A percentile compares a stretch with the other conserved stretches of the same genome.
Evolutionary conservation across 1,284 basidiomycete species (phyloP).

Genomic region (Farysia itapuensis): DNA sequence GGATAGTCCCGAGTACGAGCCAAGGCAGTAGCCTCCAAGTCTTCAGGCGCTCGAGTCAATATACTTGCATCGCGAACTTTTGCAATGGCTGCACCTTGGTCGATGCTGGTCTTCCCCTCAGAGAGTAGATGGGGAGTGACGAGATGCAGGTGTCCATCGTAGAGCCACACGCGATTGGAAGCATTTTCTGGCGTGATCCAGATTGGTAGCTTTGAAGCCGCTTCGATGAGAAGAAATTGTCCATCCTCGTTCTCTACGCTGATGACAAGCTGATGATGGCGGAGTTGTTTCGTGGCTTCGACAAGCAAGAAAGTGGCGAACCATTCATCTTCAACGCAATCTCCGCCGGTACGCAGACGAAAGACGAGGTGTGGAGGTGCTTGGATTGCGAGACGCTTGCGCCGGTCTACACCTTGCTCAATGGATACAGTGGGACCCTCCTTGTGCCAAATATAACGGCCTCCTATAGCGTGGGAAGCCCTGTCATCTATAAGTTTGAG

Average conservation of each 20-base stretch:
- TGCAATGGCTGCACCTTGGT: background rate
- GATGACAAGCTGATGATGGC: slow-evolving; percentile 13
- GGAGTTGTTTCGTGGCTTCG: slow-evolving; percentile 8
- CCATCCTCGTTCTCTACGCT: slow-evolving; percentile 82
- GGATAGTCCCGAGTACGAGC: slow-evolving; percentile 24
- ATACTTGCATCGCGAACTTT: slow-evolving; percentile 59
- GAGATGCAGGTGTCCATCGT: slow-evolving; percentile 77
- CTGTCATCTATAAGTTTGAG: background rate
- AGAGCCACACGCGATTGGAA: slow-evolving; percentile 91
- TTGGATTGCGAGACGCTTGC: no score
- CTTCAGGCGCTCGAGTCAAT: slow-evolving; percentile 65
- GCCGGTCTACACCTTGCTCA: background rate
- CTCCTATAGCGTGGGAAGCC: background rate
- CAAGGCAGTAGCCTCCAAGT: slow-evolving; percentile 31
- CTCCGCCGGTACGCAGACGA: slow-evolving; percentile 59
- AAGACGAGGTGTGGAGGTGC: slow-evolving; percentile 15
- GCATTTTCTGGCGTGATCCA: slow-evolving; percentile 92
- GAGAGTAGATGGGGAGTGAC: slow-evolving; percentile 73
- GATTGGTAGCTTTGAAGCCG: slow-evolving; percentile 80
- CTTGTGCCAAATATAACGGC: slow-evolving; percentile 45
- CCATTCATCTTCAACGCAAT: slow-evolving; percentile 96
- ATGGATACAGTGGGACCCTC: slow-evolving; percentile 43
- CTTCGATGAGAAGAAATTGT: slow-evolving; percentile 94
- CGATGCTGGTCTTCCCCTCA: slow-evolving; percentile 25
- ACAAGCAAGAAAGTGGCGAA: slow-evolving; percentile 75